Base-by-base conservation (phyloP, 768 basidiomycete genomes). In the Lentinula edodes region DNA sequence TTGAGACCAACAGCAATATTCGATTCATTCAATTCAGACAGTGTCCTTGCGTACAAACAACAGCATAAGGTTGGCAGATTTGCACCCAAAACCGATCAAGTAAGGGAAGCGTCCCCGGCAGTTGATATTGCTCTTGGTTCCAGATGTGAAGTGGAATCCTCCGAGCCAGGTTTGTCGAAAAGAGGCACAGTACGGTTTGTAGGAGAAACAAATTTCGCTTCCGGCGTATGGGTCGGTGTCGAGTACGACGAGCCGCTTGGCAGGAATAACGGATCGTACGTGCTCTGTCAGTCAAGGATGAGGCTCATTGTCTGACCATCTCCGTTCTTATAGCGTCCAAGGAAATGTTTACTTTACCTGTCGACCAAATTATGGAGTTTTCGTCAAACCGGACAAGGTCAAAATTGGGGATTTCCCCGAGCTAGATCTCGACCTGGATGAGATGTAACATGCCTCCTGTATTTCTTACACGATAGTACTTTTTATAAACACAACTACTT, bases 161-260 rank as follows among this genome's bases (percentile, higher is more conserved):
- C 75, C 6, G 90, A 90, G 52, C 80, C 84, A 12, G 89, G 83
- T 0, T 74, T 93, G 60, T 83, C 80, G 54, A 92, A 91, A 71
- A 84, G 92, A 5, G 96, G 96, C 0, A 86, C 86, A 0, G 88
- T 98, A 45, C 80, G 87, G n/a, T 98, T 88, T 66, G 87, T 94
- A 32, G 96, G 96, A 0, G 72, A 76, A 41, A 93, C 95, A 0
- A 79, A 81, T 60, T 97, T 98, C 69, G 84, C 9, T 83, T 78
- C 13, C 3, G 85, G 88, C 0, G 73, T 85, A 0, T 98, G 95
- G 95, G 83, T 98, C 0, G 96, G 96, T 0, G 79, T 98, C 18
- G 93, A 96, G 71, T 92, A 95, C 69, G 96, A 98, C 69, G 96
- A 98, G 67, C 95, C 96, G 3, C 80, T 93, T 23, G 96, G 96